Evolutionary conservation across 2,329 filamentous ascomycete species (phyloP).

Genomic region (Sclerotinia sclerotiorum): DNA sequence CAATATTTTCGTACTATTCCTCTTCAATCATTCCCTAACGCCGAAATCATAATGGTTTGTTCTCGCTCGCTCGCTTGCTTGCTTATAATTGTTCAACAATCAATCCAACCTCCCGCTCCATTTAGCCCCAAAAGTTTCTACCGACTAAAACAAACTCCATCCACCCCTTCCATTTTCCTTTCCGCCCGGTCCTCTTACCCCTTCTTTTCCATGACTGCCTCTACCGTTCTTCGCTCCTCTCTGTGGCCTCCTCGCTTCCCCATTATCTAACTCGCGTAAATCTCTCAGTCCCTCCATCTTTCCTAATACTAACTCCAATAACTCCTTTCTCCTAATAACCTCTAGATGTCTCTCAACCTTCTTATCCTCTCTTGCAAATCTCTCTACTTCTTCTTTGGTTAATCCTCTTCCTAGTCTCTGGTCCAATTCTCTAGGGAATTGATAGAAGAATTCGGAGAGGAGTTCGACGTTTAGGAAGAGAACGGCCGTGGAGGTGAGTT

Average conservation of each 20-base stretch:
- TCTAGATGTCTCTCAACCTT: slow-evolving; percentile 88
- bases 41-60: not conserved
- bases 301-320: slow-evolving; percentile 86
- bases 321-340: slow-evolving; percentile 85
- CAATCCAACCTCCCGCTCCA: not conserved
- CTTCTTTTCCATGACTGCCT: slow-evolving; percentile 22
- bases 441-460: slow-evolving; percentile 95
- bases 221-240: slow-evolving; percentile 27
- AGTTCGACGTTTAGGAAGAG: slow-evolving; percentile 97
- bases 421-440: slow-evolving; percentile 92
- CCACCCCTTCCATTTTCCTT: slow-evolving; percentile 18
- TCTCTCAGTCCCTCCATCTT: slow-evolving; percentile 93
- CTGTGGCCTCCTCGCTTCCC: slow-evolving; percentile 42
- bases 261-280: slow-evolving; percentile 62
- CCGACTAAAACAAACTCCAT: slow-evolving; percentile 22
- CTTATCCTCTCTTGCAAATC: slow-evolving; percentile 89
- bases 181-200: slow-evolving; percentile 23
- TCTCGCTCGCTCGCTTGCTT: slow-evolving; percentile 4
- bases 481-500: slow-evolving; percentile 90
- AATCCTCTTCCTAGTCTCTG: slow-evolving; percentile 79
- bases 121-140: not conserved
- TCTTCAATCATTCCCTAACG: slow-evolving; percentile 14
- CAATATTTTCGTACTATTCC: slow-evolving; percentile 14
- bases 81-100: slow-evolving; percentile 2
- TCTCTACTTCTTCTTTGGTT: slow-evolving; percentile 76